Base-by-base conservation (phyloP, 768 basidiomycete species). In the Collybia sordida region DNA sequence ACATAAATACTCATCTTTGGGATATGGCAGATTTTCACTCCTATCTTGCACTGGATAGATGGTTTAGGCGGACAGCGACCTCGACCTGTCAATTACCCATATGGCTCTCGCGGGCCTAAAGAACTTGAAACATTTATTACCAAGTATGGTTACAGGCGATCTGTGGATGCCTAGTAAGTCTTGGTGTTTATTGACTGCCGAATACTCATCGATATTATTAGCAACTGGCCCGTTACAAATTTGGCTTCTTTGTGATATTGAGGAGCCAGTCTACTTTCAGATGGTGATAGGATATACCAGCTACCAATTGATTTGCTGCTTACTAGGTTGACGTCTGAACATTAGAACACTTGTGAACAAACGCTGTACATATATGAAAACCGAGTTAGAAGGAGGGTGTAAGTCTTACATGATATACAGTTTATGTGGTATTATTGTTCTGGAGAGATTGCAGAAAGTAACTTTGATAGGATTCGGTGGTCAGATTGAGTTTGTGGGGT, bases 31-130 rank as follows among this genome's bases (percentile, higher is more conserved):
- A 94, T 95, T 61, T 94, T 93, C 74, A 94, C 93, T 19, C 93
- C 91, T 18, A 89, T 96, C 65, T 69, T 97, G 57, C 94, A 95
- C 73, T 95, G 93, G 93, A 96, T 96, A 65, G 95, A 97, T 12
- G 90, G 92, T 9, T 76, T 77, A 68, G 65, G 72, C 38, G 89
- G 86, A 3, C 71, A 72, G 35, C 70, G 69, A 25, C 94, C 95
- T 43, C 84, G 69, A 60, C 93, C 91, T 4, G 71, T 81, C 42
- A 66, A 77, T 15, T 99, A 99, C 72, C 83, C 86, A 4, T 99
- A 98, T 65, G 97, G 97, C 39, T 93, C 93, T 50, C 86, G 97
- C 52, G 97, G 95, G n/a, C 97, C 96, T 0, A 83, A 83, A 57
- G 78, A 86, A 64, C 74, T 98, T 34, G 90, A 92, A 18, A 69